Evolutionary conservation across 805 yeast genomes (phyloP), one percentile per base, ranked within the genome.

Genomic region (Wickerhamomyces chaumierensis): DNA sequence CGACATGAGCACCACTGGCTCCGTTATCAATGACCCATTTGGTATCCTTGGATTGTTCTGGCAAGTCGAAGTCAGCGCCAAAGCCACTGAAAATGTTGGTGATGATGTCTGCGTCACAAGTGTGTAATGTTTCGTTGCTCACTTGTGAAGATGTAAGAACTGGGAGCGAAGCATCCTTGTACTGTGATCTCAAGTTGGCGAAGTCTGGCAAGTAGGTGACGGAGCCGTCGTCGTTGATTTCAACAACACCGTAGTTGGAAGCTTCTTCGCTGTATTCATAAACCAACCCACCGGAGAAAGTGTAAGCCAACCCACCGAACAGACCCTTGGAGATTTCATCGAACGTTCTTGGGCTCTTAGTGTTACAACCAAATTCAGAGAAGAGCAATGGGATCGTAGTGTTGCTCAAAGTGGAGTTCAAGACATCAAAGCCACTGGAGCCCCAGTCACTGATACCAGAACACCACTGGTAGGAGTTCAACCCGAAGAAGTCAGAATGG

Each of bases 391-490:
- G 92, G 41, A 78, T 68, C 2, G 80, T 67, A 39, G 79, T 67
- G 58, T 78, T 73, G 33, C 65, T 49, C 54, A 73, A 73, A 25
- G 77, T 73, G 35, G 72, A 53, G 49, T 78, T 75, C 47, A 85
- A 64, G 15, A 56, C 55, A 34, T 65, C 72, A 58, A 82, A 88
- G 34, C 94, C 95, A 3, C 88, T 76, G 7, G 73, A 60, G 16
- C 61, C 45, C 79, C 81, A 85, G 49, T 73, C 65, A 23, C 81
- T 73, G 14, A 51, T 43, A 35, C 85, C 85, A 0, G 94, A 84
- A 65, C 97, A 92, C 97, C 97, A 90, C 44, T 86, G 81, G 61
- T 92, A 92, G 38, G 94, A 85, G 66, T 92, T 90, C 56, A 90
- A 74, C 13, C 96, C 98, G 58, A 82, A 87, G 67, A 90, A 87